These are phyloP conservation scores for Mycena rebaudengoi DNA, from an alignment of 768 basidiomycete species.

Conservation along the genomic window DNA sequence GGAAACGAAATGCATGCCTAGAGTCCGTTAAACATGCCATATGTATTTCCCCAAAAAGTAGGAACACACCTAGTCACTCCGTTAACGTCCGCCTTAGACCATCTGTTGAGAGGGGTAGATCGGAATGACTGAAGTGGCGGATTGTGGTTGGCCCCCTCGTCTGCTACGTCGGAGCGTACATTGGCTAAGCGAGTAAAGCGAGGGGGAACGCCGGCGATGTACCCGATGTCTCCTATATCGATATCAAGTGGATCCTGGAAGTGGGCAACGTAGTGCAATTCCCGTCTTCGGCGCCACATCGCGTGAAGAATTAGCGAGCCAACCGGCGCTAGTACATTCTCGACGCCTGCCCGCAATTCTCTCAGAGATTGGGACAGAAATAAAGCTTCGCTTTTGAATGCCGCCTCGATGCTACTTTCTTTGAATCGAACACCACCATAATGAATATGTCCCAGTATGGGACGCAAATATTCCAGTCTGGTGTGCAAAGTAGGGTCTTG, in stretches of 20 bases:
- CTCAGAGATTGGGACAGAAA: background rate
- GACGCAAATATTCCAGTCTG: conserved; percentile 16
- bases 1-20: conserved; percentile 10
- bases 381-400: conserved; percentile 11
- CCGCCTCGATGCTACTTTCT: conserved; percentile 13
- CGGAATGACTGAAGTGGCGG: background rate
- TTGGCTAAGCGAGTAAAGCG: conserved; percentile 1
- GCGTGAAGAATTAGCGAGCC: conserved; percentile 2
- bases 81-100: background rate
- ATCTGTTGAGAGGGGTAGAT: background rate
- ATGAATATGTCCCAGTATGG: conserved; percentile 21
- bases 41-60: background rate
- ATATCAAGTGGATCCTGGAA: conserved; percentile 11
- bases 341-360: background rate
- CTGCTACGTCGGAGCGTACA: background rate
- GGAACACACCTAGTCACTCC: conserved; percentile 4
- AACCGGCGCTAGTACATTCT: background rate
- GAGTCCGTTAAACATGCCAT: background rate
- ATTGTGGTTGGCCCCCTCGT: background rate
- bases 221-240: conserved; percentile 19
- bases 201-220: conserved; percentile 8
- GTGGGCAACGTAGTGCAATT: conserved; percentile 20
- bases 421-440: conserved; percentile 14
- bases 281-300: conserved; percentile 2
- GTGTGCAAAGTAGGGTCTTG: conserved; percentile 1